These are phyloP conservation scores for Salvia sclarea DNA, from an alignment of 305 asterid genomes.

Conservation along the genomic window DNA sequence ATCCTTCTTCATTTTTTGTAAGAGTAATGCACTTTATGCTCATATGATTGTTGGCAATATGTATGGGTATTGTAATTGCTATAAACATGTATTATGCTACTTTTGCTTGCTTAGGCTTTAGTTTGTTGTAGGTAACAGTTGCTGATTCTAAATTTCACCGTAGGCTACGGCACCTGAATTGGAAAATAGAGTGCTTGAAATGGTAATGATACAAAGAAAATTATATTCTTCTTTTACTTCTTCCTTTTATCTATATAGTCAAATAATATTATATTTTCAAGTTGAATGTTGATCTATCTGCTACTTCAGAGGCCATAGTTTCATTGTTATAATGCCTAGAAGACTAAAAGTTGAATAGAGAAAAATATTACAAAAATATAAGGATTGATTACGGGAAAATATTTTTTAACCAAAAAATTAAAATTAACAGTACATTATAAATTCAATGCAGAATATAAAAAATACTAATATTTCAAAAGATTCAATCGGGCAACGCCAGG, in stretches of 20 bases:
- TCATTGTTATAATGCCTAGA: not conserved
- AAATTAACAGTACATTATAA: no score
- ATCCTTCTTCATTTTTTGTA: not conserved
- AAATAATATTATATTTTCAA: not conserved
- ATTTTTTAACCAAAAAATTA: no score
- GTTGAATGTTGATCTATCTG: not conserved
- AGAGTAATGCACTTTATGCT: not conserved
- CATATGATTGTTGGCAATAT: not conserved
- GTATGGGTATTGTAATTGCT: slow-evolving; percentile 10
- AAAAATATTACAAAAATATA: no score
- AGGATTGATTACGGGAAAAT: no score
- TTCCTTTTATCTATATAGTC: not conserved
- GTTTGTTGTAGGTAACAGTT: slow-evolving; percentile 12
- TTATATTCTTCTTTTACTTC: slow-evolving; percentile 3
- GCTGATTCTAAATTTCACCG: slow-evolving; percentile 34
- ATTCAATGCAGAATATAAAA: no score
- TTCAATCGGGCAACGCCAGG: no score
- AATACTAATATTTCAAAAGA: no score
- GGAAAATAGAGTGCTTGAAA: slow-evolving; percentile 66
- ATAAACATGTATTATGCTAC: slow-evolving; percentile 10
- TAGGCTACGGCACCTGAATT: slow-evolving; percentile 55
- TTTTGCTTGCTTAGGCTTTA: slow-evolving; percentile 4
- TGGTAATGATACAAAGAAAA: slow-evolving; percentile 46
- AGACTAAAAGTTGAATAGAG: no score
- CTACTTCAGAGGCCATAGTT: not conserved